Evolutionary conservation across 179 eudicot genomes (phyloP).

Genomic region (Drosera spatulata): DNA sequence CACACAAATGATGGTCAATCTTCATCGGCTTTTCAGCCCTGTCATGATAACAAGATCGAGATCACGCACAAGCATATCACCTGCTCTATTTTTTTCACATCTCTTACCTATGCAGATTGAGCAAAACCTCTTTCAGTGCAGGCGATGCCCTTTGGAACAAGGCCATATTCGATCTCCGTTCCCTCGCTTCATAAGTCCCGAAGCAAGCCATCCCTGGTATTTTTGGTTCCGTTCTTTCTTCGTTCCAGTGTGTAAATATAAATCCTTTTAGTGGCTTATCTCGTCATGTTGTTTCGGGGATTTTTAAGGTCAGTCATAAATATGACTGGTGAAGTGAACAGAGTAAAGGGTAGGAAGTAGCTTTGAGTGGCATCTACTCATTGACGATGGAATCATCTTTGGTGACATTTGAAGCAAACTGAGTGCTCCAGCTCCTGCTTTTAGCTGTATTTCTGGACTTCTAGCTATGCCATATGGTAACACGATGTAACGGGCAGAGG

Average conservation of each 20-base stretch:
- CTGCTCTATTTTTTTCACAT: too few species aligned
- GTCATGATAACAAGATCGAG: conserved; percentile 17
- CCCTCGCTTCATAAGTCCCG: not conserved
- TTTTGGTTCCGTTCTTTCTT: not conserved
- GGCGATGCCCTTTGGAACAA: conserved; percentile 52
- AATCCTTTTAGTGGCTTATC: too few species aligned
- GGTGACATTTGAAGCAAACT: conserved; percentile 1
- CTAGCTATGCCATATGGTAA: too few species aligned
- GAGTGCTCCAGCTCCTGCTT: too few species aligned
- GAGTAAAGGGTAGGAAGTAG: too few species aligned
- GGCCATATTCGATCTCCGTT: conserved; percentile 17
- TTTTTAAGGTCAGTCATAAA: too few species aligned
- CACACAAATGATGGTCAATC: conserved; percentile 71
- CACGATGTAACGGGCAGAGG: too few species aligned
- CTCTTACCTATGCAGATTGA: conserved; percentile 38
- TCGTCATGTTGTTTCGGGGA: too few species aligned
- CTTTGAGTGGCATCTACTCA: not conserved
- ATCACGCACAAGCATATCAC: too few species aligned
- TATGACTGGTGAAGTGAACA: too few species aligned
- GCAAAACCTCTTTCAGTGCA: conserved; percentile 45
- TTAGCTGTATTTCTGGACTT: too few species aligned
- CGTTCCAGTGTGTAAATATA: too few species aligned
- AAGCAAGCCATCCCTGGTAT: not conserved
- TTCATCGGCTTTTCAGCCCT: conserved; percentile 59
- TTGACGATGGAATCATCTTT: not conserved